Conservation (phyloP, 805 yeast species). For the Soucietia sequanensis region DNA sequence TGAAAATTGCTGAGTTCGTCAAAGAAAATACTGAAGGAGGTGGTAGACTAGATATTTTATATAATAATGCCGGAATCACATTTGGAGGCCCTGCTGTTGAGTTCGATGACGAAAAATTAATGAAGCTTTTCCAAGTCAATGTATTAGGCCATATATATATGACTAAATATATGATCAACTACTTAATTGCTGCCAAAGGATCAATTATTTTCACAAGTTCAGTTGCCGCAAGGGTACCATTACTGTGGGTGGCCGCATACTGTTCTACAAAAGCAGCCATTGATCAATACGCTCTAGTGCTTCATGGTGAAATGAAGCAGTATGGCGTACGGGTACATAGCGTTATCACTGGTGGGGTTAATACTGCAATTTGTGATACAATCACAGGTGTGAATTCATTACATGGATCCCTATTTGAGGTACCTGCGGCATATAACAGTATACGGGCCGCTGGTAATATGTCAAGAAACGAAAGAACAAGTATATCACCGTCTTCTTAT, state of each 20-base stretch:
- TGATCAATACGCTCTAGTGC: slow-evolving; percentile 29
- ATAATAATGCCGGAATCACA: slow-evolving; percentile 41
- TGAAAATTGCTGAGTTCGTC: neutral
- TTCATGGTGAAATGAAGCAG: slow-evolving; percentile 34
- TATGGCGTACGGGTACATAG: slow-evolving; percentile 39
- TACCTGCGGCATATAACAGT: slow-evolving; percentile 20
- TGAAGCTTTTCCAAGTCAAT: slow-evolving; percentile 28
- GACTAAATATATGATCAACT: slow-evolving; percentile 30
- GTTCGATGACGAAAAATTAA: slow-evolving; percentile 19
- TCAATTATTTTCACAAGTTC: slow-evolving; percentile 38
- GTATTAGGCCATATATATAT: slow-evolving; percentile 37
- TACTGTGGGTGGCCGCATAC: slow-evolving; percentile 34
- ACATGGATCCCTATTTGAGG: slow-evolving; percentile 17
- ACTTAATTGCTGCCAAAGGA: slow-evolving; percentile 33
- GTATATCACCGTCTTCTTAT: slow-evolving; percentile 20
- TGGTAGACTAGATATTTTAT: slow-evolving; percentile 35
- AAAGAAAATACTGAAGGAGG: slow-evolving; percentile 29
- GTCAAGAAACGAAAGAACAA: slow-evolving; percentile 17
- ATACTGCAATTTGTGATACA: slow-evolving; percentile 29
- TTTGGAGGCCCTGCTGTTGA: slow-evolving; percentile 31
- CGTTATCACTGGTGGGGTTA: slow-evolving; percentile 40
- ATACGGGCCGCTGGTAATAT: slow-evolving; percentile 15
- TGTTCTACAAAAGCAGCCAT: slow-evolving; percentile 42
- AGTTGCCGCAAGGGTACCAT: slow-evolving; percentile 29
- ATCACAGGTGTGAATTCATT: slow-evolving; percentile 3